Evolutionary conservation across 2,329 filamentous ascomycete species (phyloP), one percentile per base, ranked within the genome.

Genomic region (Albifimbria verrucaria): DNA sequence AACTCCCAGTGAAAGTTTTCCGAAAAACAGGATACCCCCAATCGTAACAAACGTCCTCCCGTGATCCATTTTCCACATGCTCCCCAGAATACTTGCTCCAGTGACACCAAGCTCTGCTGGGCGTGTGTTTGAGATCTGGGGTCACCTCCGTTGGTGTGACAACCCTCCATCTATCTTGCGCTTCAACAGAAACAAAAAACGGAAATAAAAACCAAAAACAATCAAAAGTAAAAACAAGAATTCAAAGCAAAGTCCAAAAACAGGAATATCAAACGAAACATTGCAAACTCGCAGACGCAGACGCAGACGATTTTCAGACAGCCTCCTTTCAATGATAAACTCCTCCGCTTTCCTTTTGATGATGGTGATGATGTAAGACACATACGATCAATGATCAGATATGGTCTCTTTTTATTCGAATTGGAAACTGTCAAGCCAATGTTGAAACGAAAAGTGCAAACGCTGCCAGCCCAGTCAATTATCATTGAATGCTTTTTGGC

Each of bases 271-370:
- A 26, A 12, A 20, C 10, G 43, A 49, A 17, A n/a, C 28, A 24
- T 46, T 36, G n/a, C n/a, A n/a, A n/a, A n/a, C n/a, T n/a, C n/a
- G n/a, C n/a, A n/a, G n/a, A n/a, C n/a, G n/a, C n/a, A n/a, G n/a
- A n/a, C n/a, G n/a, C n/a, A n/a, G n/a, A n/a, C n/a, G n/a, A 32
- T 41, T 54, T 32, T 51, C 48, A 53, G 48, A 46, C 47, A 56
- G 22, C 47, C 41, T 36, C 12, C 44, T 28, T 24, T 44, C 12
- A 50, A 23, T 6, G 24, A 36, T 10, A 20, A 26, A 48, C 42
- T 44, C 42, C 22, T 44, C 42, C 32, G 32, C 32, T 39, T 7
- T 39, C 32, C 32, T n/a, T 15, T n/a, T 12, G 26, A 32, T 32
- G 32, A 39, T 39, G 12, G 18, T 39, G 32, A 39, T n/a, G 32